A percentile compares a stretch with the other conserved stretches of the same genome.
Conservation (phyloP, 768 basidiomycete species). For the Melanogaster broomeanus region DNA sequence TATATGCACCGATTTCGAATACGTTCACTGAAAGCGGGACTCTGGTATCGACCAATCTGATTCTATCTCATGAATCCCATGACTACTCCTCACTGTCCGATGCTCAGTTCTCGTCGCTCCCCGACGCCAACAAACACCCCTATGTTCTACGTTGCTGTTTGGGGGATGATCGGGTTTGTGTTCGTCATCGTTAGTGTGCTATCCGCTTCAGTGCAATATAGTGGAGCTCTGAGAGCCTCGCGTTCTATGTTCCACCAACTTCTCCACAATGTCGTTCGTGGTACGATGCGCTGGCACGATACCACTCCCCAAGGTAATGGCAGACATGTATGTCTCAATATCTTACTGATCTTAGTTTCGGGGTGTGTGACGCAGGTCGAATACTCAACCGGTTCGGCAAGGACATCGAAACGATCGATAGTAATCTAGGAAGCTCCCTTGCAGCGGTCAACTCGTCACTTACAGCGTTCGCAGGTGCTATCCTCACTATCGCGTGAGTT, state of each 20-base stretch:
- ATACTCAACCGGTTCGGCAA: constrained; percentile 83
- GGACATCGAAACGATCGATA: constrained; percentile 85
- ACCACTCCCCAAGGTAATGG: constrained; percentile 66
- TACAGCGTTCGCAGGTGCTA: constrained; percentile 70
- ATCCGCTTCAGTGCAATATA: constrained; percentile 54
- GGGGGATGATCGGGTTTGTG: constrained; percentile 54
- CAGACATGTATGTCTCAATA: background rate
- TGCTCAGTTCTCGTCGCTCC: constrained; percentile 21
- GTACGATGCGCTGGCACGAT: constrained; percentile 80
- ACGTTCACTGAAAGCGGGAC: constrained; percentile 4
- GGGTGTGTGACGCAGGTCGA: constrained; percentile 45
- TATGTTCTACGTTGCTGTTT: constrained; percentile 68
- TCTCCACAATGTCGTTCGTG: constrained; percentile 64
- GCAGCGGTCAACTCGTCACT: constrained; percentile 73
- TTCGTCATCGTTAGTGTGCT: constrained; percentile 46
- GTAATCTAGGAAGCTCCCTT: constrained; percentile 62
- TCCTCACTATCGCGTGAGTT: constrained; percentile 65
- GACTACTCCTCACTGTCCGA: background rate
- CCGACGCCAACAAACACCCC: constrained; percentile 55
- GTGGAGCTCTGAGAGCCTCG: constrained; percentile 40
- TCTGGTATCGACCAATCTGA: background rate
- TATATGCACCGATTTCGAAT: background rate
- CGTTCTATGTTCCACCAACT: constrained; percentile 45
- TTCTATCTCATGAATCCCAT: background rate
- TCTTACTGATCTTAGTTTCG: background rate